Conservation (phyloP, 179 eudicot species). For the Spinacia oleracea region DNA sequence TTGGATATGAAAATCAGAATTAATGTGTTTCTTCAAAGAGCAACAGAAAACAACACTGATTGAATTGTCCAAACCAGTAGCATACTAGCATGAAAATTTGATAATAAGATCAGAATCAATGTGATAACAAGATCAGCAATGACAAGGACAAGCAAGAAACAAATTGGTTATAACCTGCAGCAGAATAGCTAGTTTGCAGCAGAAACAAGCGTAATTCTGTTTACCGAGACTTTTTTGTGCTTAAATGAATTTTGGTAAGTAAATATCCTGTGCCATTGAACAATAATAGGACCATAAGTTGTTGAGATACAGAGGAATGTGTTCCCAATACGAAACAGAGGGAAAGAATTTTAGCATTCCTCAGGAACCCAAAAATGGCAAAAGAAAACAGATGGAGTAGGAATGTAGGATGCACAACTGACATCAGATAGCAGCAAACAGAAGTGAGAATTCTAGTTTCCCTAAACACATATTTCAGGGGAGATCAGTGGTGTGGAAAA, state of each 20-base stretch:
- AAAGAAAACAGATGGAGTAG: not conserved
- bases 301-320: not conserved
- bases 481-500: not conserved
- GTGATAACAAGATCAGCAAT: not conserved
- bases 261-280: not conserved
- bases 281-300: not conserved
- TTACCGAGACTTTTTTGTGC: not conserved
- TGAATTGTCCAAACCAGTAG: not conserved
- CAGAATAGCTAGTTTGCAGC: not conserved
- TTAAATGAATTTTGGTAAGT: not conserved
- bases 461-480: not conserved
- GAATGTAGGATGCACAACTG: not conserved
- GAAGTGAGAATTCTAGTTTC: not conserved
- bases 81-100: not conserved
- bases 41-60: not conserved
- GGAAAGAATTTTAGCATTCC: not conserved
- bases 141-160: not conserved
- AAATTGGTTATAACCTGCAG: not conserved
- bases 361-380: not conserved
- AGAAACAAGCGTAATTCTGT: not conserved
- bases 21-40: not conserved
- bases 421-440: not conserved
- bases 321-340: not conserved
- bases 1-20: too few relatives aligned
- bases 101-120: not conserved